These are phyloP conservation scores for Zymoseptoria crescenta DNA, from an alignment of 2,329 filamentous ascomycete species.

Conservation along the genomic window DNA sequence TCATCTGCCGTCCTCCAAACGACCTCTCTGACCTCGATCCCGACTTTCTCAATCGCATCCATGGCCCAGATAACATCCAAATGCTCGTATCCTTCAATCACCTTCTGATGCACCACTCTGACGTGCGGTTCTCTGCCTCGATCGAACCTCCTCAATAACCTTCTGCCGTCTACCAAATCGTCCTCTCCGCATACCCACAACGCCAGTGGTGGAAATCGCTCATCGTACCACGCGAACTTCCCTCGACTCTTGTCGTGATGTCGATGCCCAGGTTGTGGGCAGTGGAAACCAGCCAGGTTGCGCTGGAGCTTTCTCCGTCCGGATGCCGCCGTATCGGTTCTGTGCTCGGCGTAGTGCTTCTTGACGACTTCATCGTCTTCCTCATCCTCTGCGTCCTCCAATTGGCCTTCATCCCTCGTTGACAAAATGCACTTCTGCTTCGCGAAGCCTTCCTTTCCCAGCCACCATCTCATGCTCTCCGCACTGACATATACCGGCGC, in stretches of 20 bases:
- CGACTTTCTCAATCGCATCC: constrained; percentile 76
- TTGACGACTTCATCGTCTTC: constrained; percentile 34
- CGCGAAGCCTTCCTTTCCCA: constrained; percentile 77
- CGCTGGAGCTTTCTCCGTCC: constrained; percentile 23
- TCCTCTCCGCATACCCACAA: constrained; percentile 82
- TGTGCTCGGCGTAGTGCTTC: constrained; percentile 26
- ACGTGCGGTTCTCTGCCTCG: constrained; percentile 74
- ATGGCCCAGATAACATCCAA: constrained; percentile 94
- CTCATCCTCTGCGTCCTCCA: constrained; percentile 49
- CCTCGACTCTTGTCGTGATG: constrained; percentile 28
- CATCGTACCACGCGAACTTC: constrained; percentile 69
- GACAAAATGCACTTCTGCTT: constrained; percentile 80
- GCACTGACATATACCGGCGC: constrained; percentile 83
- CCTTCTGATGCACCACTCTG: constrained; percentile 68
- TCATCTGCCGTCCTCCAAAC: constrained; percentile 67
- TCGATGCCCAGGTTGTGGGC: constrained; percentile 22
- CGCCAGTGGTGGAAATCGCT: constrained; percentile 71
- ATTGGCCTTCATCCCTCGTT: constrained; percentile 61
- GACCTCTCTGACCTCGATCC: constrained; percentile 69
- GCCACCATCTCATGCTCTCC: constrained; percentile 93
- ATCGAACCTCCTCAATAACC: constrained; percentile 66
- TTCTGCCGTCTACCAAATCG: constrained; percentile 72
- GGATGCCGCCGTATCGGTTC: constrained; percentile 20
- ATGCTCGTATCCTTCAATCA: constrained; percentile 85
- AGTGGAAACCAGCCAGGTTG: constrained; percentile 26